Percentiles rank a stretch among this genome's conserved stretches.
Conservation (phyloP, 2,329 filamentous ascomycete genomes). For the Apiospora arundinis region DNA sequence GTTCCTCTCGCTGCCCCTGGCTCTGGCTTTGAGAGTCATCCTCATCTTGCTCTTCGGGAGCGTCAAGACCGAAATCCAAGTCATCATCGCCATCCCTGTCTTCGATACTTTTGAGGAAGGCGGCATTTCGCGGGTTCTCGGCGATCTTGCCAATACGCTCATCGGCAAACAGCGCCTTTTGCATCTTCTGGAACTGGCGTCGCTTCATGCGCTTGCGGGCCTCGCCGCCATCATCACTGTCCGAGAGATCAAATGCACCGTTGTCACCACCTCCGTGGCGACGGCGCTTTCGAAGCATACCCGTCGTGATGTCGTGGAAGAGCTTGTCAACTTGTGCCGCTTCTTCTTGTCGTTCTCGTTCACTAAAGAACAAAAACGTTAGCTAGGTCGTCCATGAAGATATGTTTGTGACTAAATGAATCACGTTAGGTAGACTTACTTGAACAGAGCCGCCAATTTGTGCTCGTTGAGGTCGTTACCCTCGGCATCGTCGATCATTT, state of each 20-base stretch:
- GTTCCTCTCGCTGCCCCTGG: conserved; percentile 31
- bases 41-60: conserved; percentile 43
- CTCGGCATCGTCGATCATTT: conserved; percentile 89
- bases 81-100: conserved; percentile 80
- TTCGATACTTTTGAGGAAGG: conserved; percentile 89
- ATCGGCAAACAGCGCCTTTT: conserved; percentile 84
- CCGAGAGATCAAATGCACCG: conserved; percentile 82
- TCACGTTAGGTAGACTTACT: conserved; percentile 66
- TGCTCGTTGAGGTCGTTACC: conserved; percentile 80
- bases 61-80: conserved; percentile 67
- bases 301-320: conserved; percentile 90
- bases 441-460: conserved; percentile 84
- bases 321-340: conserved; percentile 90
- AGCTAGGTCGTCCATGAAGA: neutral
- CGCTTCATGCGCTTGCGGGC: conserved; percentile 81
- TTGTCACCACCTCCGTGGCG: conserved; percentile 60
- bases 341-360: conserved; percentile 79
- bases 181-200: conserved; percentile 88
- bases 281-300: conserved; percentile 79
- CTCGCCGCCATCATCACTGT: conserved; percentile 88
- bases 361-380: conserved; percentile 53
- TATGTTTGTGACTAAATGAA: neutral
- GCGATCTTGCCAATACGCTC: conserved; percentile 91
- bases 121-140: conserved; percentile 84
- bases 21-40: conserved; percentile 47